Conservation (phyloP, 306 rosid genomes). For the Delonix regia region DNA sequence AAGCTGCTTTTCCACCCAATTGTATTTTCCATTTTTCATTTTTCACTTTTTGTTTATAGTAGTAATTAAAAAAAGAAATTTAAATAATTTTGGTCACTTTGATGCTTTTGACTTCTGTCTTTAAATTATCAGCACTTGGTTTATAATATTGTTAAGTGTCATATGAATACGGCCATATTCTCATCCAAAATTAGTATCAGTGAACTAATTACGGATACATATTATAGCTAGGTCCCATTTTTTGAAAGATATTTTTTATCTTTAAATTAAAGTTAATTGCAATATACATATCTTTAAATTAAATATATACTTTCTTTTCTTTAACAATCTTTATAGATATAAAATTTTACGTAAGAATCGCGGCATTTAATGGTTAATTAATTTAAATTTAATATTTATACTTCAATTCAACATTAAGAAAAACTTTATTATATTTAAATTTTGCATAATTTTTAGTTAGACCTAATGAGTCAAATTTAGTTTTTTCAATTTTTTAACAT, state of each 20-base stretch:
- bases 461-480: not conserved
- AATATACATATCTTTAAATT: too few species aligned
- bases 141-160: too few species aligned
- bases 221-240: too few species aligned
- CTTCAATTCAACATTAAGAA: too few species aligned
- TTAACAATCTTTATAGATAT: not conserved
- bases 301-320: too few species aligned
- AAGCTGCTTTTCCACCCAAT: slow-evolving; percentile 21
- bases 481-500: not conserved
- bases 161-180: not conserved
- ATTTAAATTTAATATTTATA: not conserved
- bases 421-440: not conserved
- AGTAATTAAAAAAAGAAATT: too few species aligned
- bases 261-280: too few species aligned
- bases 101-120: not conserved
- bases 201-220: not conserved
- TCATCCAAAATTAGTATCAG: not conserved
- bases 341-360: not conserved
- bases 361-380: not conserved
- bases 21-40: not conserved
- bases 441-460: not conserved
- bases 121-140: not conserved
- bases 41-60: not conserved
- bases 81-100: not conserved
- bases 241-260: too few species aligned